These are phyloP conservation scores for Populus alba DNA, from an alignment of 345 rosid genomes.

Conservation along the genomic window DNA sequence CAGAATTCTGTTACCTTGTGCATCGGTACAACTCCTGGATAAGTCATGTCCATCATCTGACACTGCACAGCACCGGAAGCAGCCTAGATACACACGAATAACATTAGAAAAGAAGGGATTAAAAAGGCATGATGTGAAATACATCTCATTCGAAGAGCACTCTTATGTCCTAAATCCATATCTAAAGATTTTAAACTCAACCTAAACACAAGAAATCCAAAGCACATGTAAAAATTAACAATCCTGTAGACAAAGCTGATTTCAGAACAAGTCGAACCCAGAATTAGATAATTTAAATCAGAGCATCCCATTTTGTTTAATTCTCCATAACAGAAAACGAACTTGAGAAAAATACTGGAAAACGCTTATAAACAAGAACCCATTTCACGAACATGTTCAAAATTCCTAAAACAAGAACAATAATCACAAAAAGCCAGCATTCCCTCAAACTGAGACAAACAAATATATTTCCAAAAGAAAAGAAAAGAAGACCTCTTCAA, in stretches of 20 bases:
- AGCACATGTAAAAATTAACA: neutral
- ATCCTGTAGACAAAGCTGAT: neutral
- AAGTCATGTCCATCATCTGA: slow-evolving; percentile 94
- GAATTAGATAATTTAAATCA: neutral
- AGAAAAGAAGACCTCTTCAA: slow-evolving; percentile 60
- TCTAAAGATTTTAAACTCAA: neutral
- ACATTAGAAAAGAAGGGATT: neutral
- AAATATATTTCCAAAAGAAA: neutral
- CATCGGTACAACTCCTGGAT: slow-evolving; percentile 96
- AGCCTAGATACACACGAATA: slow-evolving; percentile 44
- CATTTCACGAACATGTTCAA: neutral
- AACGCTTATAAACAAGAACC: neutral
- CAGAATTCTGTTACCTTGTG: slow-evolving; percentile 59
- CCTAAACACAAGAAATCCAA: neutral
- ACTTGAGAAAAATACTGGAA: neutral
- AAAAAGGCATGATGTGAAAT: neutral
- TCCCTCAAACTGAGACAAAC: neutral
- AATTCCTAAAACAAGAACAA: neutral
- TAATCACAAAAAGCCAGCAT: neutral
- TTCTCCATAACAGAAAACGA: neutral
- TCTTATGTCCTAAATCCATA: neutral
- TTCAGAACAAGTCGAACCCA: neutral
- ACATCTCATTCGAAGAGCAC: neutral
- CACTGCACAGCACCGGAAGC: slow-evolving; percentile 99
- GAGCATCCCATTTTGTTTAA: neutral